Evolutionary conservation across 129 eudicot genomes (phyloP).

Genomic region (Escallonia rubra): DNA sequence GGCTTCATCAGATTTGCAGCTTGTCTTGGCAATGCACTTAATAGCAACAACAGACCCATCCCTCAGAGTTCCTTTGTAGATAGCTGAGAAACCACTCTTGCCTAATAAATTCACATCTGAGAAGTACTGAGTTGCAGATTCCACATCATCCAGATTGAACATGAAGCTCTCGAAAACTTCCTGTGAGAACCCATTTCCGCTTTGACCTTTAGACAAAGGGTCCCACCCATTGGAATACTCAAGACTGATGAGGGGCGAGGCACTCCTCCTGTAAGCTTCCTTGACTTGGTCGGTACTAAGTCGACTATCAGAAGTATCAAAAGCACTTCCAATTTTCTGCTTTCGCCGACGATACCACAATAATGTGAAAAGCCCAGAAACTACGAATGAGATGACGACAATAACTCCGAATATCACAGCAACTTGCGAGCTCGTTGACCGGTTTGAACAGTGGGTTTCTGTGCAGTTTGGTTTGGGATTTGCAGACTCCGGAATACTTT

Average conservation of each 20-base stretch:
- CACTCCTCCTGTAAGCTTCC: constrained; percentile 65
- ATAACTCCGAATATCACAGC: constrained; percentile 45
- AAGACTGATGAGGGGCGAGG: constrained; percentile 74
- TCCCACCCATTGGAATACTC: constrained; percentile 98
- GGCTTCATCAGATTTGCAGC: constrained; percentile 76
- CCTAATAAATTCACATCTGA: constrained; percentile 76
- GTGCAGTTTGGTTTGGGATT: constrained; percentile 32
- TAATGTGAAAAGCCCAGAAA: constrained; percentile 52
- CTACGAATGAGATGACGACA: constrained; percentile 30
- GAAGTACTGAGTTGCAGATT: constrained; percentile 79
- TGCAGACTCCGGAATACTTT: constrained; percentile 81
- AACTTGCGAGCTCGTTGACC: constrained; percentile 35
- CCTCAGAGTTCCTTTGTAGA: constrained; percentile 71
- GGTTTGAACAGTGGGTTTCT: constrained; percentile 19
- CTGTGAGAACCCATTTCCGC: constrained; percentile 45
- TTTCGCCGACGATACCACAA: constrained; percentile 75
- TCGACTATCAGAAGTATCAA: constrained; percentile 51
- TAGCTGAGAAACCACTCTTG: constrained; percentile 75
- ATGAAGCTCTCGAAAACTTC: constrained; percentile 71
- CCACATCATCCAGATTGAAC: constrained; percentile 79
- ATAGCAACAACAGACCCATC: constrained; percentile 84
- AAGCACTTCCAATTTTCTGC: constrained; percentile 69
- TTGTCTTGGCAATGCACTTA: constrained; percentile 69
- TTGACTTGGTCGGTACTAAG: constrained; percentile 61
- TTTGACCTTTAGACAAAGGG: constrained; percentile 62